Base-by-base conservation (phyloP, 345 rosid species). In the Camelina sativa region DNA sequence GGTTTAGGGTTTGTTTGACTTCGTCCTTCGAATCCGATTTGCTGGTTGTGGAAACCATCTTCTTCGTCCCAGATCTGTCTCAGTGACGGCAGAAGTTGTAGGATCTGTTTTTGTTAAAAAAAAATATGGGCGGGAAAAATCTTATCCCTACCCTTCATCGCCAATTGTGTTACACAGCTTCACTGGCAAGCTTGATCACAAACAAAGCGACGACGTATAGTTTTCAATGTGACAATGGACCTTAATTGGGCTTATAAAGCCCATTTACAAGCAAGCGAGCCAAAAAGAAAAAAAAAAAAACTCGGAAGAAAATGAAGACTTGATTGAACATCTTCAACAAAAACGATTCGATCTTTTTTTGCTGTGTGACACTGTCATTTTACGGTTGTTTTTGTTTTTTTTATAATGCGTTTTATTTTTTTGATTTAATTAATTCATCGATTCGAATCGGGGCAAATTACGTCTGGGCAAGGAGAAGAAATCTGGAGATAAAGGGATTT, bases 11-110 rank as follows among this genome's bases (percentile, higher is more conserved):
- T 66, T 76, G 69, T 59, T 81, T 82, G 22, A 30, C 55, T 38
- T 71, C 81, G 30, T 79, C 62, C 67, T 76, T 79, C 2, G 52
- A 58, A 16, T 76, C 79, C 25, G 71, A 67, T 30, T 68, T 53
- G n/a, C 59, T 51, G 22, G 66, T 61, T 17, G 75, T 44, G 12
- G 76, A 55, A 59, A 61, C 89, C 93, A 88, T 34, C 37, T 34
- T 88, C 37, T 53, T 37, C 61, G 41, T 43, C 66, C 30, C 30
- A 28, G 65, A 57, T 5, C 30, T 28, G 48, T 25, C 3, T 11
- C 47, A 13, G 56, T 46, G 81, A 47, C n/a, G 19, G 68, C 22
- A n/a, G 25, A 22, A n/a, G 8, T 6, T 6, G 37, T 34, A 34
- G 9, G 37, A 34, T 34, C 8, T 34, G 37, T 7, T 34, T 6